These are phyloP conservation scores for Aspergillus sp. DNA, from an alignment of 2,329 filamentous ascomycete genomes.

Conservation along the genomic window DNA sequence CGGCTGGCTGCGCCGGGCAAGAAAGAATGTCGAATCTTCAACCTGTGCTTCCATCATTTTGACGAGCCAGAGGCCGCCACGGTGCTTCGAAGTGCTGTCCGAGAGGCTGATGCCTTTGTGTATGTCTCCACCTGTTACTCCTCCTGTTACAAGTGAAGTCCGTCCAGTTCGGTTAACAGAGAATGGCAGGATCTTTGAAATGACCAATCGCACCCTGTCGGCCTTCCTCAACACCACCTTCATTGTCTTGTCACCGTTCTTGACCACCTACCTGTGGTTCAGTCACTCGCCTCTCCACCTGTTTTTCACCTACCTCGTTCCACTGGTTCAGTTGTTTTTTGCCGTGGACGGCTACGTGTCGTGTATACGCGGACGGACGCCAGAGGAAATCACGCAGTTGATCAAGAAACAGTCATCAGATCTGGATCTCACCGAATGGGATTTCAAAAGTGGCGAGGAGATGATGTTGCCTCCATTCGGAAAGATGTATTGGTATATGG, in stretches of 20 bases:
- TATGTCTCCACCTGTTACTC: conserved; percentile 6
- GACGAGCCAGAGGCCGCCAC: no score
- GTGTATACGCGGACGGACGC: conserved; percentile 51
- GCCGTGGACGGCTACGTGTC: conserved; percentile 67
- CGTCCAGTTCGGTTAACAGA: neutral
- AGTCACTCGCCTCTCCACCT: conserved; percentile 52
- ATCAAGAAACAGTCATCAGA: conserved; percentile 34
- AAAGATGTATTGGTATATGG: conserved; percentile 14
- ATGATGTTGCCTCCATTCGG: conserved; percentile 15
- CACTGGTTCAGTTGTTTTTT: conserved; percentile 63
- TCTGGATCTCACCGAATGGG: conserved; percentile 10
- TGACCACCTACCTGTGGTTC: conserved; percentile 13
- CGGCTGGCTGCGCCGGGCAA: conserved; percentile 40
- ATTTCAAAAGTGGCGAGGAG: conserved; percentile 15
- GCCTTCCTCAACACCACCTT: conserved; percentile 19
- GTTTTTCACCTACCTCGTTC: conserved; percentile 63
- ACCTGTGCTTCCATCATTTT: no score
- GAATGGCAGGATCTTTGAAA: conserved; percentile 12
- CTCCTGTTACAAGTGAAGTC: neutral
- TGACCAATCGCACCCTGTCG: conserved; percentile 8
- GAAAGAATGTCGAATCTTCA: no score
- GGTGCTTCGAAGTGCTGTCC: no score
- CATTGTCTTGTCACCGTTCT: conserved; percentile 25
- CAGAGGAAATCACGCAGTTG: conserved; percentile 59
- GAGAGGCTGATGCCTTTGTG: no score